phyloP scores from a whole-genome alignment of 192 early-diverging fungal genomes.

The Backusella macrospora region DNA sequence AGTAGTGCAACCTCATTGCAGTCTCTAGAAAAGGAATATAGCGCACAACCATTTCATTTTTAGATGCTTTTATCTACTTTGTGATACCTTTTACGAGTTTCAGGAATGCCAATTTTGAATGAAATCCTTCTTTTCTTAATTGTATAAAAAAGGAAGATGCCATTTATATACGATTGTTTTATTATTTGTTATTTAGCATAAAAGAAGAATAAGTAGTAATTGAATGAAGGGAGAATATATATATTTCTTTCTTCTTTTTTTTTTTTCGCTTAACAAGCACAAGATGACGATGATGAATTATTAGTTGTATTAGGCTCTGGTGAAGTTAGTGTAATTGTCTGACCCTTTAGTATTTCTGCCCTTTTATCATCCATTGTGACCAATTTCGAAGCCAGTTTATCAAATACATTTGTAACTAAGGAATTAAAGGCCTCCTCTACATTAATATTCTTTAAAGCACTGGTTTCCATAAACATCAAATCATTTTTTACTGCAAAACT shows the following conservation, averaged over 20 bases:
- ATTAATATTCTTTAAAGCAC: slow-evolving; percentile 71
- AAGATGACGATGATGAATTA: background rate
- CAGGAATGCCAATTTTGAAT: background rate
- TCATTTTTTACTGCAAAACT: slow-evolving; percentile 82
- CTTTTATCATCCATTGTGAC: slow-evolving; percentile 19
- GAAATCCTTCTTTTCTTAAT: background rate
- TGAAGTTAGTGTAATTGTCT: slow-evolving; percentile 1
- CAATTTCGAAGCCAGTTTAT: slow-evolving; percentile 10
- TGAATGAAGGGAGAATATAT: background rate
- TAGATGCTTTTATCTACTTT: background rate
- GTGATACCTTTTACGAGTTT: background rate
- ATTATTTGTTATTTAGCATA: slow-evolving; percentile 6
- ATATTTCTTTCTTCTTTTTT: background rate
- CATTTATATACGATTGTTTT: background rate
- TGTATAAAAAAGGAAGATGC: background rate
- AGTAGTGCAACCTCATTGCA: background rate
- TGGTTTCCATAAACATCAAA: slow-evolving; percentile 86
- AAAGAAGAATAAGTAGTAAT: background rate
- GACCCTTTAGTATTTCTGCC: background rate
- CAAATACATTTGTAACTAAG: slow-evolving; percentile 17
- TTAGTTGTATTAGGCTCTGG: background rate
- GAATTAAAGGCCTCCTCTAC: slow-evolving; percentile 74
- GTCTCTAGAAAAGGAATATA: background rate
- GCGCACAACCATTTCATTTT: background rate
- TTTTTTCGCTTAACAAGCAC: slow-evolving; percentile 1